Conservation (phyloP, 106 monocot genomes). For the Chionographis japonica region DNA sequence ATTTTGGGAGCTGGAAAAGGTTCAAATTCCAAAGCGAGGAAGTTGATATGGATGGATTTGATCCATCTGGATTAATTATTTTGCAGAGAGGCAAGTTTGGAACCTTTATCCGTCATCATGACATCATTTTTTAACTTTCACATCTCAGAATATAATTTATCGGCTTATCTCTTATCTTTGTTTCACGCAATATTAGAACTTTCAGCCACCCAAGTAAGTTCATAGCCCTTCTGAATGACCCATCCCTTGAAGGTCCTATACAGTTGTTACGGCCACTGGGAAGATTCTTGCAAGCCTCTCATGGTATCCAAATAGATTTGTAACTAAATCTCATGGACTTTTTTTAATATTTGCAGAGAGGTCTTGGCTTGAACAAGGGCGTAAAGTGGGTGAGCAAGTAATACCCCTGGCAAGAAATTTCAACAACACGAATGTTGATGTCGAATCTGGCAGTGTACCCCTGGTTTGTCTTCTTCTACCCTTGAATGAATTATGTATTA, state of each 20-base stretch:
- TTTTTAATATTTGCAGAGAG: constrained; percentile 53
- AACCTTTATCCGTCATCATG: not conserved
- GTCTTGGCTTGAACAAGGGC: constrained; percentile 91
- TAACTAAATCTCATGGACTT: not conserved
- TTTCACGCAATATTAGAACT: not conserved
- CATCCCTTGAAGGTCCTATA: no score
- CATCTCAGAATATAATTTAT: not conserved
- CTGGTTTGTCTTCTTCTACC: constrained; percentile 31
- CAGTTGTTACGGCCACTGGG: no score
- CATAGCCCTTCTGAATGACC: not conserved
- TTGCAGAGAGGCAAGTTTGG: constrained; percentile 72
- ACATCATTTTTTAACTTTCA: not conserved
- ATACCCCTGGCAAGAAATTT: constrained; percentile 95
- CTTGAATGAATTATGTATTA: no score
- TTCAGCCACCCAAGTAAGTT: not conserved
- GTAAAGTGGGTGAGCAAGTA: constrained; percentile 93
- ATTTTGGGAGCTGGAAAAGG: constrained; percentile 82
- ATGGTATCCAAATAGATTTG: not conserved
- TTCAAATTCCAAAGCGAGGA: constrained; percentile 70
- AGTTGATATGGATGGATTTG: constrained; percentile 78
- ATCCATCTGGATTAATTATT: constrained; percentile 94
- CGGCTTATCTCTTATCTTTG: no score
- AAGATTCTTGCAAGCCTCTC: no score
- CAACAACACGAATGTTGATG: constrained; percentile 46
- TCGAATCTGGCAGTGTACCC: constrained; percentile 48